Evolutionary conservation across 441 rosid genomes (phyloP), one percentile per base, ranked within the genome.

Genomic region (Populus hybrid): DNA sequence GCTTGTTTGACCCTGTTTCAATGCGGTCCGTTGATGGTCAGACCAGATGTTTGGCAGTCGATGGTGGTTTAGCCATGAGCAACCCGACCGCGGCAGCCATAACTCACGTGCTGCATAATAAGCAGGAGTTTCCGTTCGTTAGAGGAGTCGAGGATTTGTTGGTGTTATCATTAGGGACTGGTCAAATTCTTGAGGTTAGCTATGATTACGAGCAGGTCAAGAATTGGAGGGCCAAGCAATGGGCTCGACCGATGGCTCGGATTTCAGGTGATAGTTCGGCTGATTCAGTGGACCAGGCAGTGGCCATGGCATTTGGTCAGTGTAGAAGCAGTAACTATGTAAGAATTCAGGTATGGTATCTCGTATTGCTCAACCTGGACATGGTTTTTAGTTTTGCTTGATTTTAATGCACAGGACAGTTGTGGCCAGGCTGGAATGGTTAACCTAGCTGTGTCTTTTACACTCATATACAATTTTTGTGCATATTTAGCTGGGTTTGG

Each of bases 11-110:
- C 14, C 98, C 99, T 19, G 82, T 92, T 69, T 77, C 73, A 83
- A 86, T 95, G 92, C 79, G 75, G 82, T 95, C 99, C 0, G 83
- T 93, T 0, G 97, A 93, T 46, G 91, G 93, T 35, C 89, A 76
- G 79, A 93, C 95, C 63, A 79, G 78, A 75, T 95, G 99, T 81
- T 76, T 93, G 70, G 99, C 98, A 7, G 89, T 95, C 19, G 98
- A 91, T 38, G 98, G 99, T 19, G 96, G 95, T 0, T 75, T 93
- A 46, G 93, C 93, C 2, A 93, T 90, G 99, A 91, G 85, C 77
- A 95, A 95, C 77, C 99, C 98, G n/a, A 81, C 99, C 2, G 90
- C 96, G 2, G 99, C 99, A 19, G 98, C 99, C 12, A 92, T 95
- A 63, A 95, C 99, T 67, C 99, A 95, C 86, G 99, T 95, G 79